Conservation (phyloP, 768 basidiomycete species). For the Leccinum rimulosum region DNA sequence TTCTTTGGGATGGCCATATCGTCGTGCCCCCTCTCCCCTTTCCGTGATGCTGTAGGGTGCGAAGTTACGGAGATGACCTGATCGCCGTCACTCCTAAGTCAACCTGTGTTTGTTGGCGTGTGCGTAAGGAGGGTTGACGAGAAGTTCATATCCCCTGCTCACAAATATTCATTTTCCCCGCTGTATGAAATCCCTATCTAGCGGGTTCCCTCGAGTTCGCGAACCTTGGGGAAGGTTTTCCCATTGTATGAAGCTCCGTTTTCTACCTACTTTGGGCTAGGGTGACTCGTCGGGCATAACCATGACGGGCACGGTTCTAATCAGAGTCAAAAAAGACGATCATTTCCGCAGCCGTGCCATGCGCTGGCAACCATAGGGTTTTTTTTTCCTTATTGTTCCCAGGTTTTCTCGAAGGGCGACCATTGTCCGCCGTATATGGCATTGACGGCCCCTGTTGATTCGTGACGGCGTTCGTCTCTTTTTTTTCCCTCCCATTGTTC, state of each 20-base stretch:
- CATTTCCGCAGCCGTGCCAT: conserved; percentile 12
- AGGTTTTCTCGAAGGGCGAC: not conserved
- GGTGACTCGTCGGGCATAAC: not conserved
- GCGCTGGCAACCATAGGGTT: not conserved
- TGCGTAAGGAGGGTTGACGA: conserved; percentile 13
- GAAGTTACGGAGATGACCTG: conserved; percentile 33
- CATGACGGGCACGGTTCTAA: not conserved
- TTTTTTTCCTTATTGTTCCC: conserved; percentile 16
- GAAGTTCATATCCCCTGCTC: conserved; percentile 5
- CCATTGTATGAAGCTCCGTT: not conserved
- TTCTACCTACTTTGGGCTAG: not conserved
- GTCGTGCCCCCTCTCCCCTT: conserved; percentile 8
- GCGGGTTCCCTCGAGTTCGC: conserved; percentile 3
- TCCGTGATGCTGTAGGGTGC: conserved; percentile 17
- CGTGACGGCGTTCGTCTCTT: not conserved
- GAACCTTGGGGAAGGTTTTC: not conserved
- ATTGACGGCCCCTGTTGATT: conserved; percentile 3
- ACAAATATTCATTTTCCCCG: conserved; percentile 5
- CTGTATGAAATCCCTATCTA: conserved; percentile 1
- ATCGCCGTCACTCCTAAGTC: conserved; percentile 28
- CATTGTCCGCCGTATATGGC: conserved; percentile 27
- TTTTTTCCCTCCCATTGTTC: conserved; percentile 11
- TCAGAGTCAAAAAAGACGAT: conserved; percentile 5
- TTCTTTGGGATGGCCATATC: not conserved
- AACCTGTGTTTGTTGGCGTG: conserved; percentile 14